Base-by-base conservation (phyloP, 2,329 filamentous ascomycete species). In the Plectosphaerella cucumerina region DNA sequence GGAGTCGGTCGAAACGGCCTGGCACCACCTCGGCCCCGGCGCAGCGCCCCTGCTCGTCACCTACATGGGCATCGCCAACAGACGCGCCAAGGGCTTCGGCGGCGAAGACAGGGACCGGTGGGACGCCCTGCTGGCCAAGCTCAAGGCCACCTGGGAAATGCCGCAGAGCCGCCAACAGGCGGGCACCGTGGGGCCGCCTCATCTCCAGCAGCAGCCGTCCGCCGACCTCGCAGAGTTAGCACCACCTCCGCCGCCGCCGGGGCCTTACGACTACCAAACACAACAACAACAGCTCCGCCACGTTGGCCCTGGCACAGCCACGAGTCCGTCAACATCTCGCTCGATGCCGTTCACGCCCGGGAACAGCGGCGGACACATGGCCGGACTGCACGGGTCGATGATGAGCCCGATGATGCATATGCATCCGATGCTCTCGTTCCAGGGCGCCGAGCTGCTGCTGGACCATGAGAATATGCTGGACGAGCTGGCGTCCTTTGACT, bases 391-490 rank as follows among this genome's bases (percentile, higher is more conserved):
- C 12, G 45, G 33, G 5, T 33, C 33, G 20, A 47, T 47, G 44
- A 47, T 47, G 45, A 47, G 45, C 45, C 45, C 45, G 33, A 37
- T 47, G 20, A 20, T 47, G n/a, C 45, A 47, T 14, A 37, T 47
- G 45, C 45, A 20, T n/a, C 45, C 33, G 17, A 22, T 39, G 15
- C 34, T 47, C 18, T 37, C 35, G 14, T 33, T 47, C 17, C 44
- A 20, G 17, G 45, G 45, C 33, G n/a, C 12, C n/a, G 45, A 47
- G 14, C 35, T 37, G 34, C 35, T 47, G 20, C 18, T 77, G 5
- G 76, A 80, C 53, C 77, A 79, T 57, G 76, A 79, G 47, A 72
- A 75, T 3, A 71, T 79, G n/a, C 60, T 79, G 43, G 75, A 78
- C 49, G 76, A 79, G 49, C 66, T 80, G 23, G 73, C 73, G 17